These are phyloP conservation scores for Aspergillus ellipticus DNA, from an alignment of 495 filamentous ascomycete species.

Conservation along the genomic window DNA sequence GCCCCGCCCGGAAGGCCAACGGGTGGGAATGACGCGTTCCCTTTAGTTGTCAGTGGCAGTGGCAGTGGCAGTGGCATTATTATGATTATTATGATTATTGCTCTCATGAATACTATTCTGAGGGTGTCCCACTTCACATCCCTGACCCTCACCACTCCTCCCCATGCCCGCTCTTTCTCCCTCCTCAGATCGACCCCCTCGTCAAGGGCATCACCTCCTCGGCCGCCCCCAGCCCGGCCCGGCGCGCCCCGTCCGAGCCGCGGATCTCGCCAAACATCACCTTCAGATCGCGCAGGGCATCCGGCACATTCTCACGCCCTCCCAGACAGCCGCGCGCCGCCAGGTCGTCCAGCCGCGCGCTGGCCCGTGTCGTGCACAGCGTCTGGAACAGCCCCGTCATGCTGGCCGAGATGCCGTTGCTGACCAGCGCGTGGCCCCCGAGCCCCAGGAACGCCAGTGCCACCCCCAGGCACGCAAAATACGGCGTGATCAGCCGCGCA, in stretches of 20 bases:
- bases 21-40: no score
- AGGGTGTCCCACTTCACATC: no score
- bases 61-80: no score
- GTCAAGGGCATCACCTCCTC: neutral
- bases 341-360: constrained; percentile 16
- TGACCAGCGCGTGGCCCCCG: constrained; percentile 14
- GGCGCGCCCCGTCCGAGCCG: constrained; percentile 12
- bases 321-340: constrained; percentile 24
- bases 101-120: no score
- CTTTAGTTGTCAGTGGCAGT: no score
- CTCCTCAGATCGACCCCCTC: neutral
- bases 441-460: constrained; percentile 17
- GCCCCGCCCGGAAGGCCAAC: no score
- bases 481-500: constrained; percentile 16
- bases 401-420: constrained; percentile 22
- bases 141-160: no score
- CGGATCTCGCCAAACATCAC: constrained; percentile 25
- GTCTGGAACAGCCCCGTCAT: constrained; percentile 23
- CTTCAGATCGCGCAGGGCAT: constrained; percentile 20
- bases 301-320: constrained; percentile 21
- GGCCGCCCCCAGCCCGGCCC: neutral
- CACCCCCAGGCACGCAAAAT: constrained; percentile 15
- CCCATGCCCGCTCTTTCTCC: neutral
- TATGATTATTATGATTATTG: no score
- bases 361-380: constrained; percentile 19